Evolutionary conservation across 2,329 filamentous ascomycete genomes (phyloP).

Genomic region (Apiospora pterosperma): DNA sequence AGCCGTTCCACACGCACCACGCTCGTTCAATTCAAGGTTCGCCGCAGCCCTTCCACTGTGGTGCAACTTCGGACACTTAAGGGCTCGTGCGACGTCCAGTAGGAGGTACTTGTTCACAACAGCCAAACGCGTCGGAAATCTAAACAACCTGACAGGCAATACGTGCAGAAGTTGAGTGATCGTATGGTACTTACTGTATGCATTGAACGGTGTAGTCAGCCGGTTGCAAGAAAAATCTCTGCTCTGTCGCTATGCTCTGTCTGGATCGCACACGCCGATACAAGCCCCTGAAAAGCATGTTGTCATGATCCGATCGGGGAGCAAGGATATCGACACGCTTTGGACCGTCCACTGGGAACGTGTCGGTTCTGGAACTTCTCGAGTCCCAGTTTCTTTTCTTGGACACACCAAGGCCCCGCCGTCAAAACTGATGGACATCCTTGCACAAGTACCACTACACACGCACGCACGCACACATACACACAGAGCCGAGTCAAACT

Average conservation of each 20-base stretch:
- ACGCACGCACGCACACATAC: too few species aligned
- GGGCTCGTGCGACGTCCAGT: neutral
- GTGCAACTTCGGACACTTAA: neutral
- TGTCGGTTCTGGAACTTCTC: neutral
- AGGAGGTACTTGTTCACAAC: neutral
- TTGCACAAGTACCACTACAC: neutral
- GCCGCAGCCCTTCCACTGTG: neutral
- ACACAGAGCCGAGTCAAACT: neutral
- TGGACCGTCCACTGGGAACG: neutral
- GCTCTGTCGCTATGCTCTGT: neutral
- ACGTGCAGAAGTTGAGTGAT: too few species aligned
- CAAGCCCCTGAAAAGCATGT: constrained; percentile 1
- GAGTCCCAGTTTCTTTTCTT: constrained; percentile 2
- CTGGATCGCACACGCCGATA: neutral
- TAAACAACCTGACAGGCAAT: too few species aligned
- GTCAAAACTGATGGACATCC: neutral
- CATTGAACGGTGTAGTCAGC: neutral
- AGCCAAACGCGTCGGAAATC: neutral
- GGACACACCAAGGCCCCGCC: neutral
- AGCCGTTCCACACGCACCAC: neutral
- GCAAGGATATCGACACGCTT: neutral
- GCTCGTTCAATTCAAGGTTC: neutral
- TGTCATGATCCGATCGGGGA: constrained; percentile 1
- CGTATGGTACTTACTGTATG: too few species aligned
- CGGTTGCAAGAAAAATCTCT: neutral